These are phyloP conservation scores for Corchorus olitorius DNA, from an alignment of 345 rosid species.

Conservation along the genomic window DNA sequence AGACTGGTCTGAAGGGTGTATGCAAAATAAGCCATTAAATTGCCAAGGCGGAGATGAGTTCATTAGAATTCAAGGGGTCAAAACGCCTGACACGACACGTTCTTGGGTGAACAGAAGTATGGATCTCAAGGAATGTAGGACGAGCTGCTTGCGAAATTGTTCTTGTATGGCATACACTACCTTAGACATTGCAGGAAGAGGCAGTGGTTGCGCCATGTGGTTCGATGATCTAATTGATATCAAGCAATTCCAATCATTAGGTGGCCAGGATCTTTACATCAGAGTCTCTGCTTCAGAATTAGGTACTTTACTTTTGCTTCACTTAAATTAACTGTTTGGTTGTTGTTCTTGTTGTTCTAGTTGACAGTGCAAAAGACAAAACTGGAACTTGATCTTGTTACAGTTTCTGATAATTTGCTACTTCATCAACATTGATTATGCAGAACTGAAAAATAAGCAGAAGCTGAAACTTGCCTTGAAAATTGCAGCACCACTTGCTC, in stretches of 20 bases:
- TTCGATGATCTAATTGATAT: not conserved
- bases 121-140: not conserved
- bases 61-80: not conserved
- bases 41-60: constrained; percentile 40
- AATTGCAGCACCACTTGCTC: not conserved
- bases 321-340: no score
- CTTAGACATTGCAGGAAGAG: not conserved
- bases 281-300: constrained; percentile 23
- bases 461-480: not conserved
- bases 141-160: constrained; percentile 1
- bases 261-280: not conserved
- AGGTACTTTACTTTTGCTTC: not conserved
- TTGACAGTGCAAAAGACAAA: not conserved
- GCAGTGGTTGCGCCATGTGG: not conserved
- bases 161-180: constrained; percentile 17
- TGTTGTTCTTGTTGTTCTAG: no score
- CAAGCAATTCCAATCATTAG: not conserved
- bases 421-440: not conserved
- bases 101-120: not conserved
- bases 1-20: constrained; percentile 14
- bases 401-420: not conserved
- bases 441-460: not conserved
- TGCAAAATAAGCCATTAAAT: not conserved
- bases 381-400: not conserved
- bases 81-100: not conserved